Evolutionary conservation across 139 green algal species (phyloP).

Genomic region (Bryopsis sp.): DNA sequence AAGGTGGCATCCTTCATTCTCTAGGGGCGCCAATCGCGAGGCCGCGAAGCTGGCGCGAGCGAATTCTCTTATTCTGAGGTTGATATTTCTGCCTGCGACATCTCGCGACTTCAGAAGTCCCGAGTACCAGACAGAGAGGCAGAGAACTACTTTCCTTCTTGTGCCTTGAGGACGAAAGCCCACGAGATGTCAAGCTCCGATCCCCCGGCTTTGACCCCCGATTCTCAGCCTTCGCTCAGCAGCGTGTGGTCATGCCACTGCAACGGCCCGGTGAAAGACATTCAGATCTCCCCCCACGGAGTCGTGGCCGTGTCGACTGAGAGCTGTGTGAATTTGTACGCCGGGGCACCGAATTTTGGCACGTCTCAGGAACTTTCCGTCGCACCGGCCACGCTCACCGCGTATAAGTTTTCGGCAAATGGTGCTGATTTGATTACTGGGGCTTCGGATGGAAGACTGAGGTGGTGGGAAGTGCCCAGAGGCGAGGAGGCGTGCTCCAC

Average conservation of each 20-base stretch:
- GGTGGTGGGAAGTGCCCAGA: conserved; percentile 40
- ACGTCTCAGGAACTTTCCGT: conserved; percentile 24
- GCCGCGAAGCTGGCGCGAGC: no score
- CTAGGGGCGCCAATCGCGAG: no score
- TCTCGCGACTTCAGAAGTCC: no score
- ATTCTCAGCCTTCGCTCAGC: conserved; percentile 21
- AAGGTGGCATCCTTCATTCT: no score
- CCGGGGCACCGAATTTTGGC: conserved; percentile 14
- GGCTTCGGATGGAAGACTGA: conserved; percentile 34
- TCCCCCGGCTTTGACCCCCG: no score
- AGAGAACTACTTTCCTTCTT: no score
- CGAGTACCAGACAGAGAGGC: no score
- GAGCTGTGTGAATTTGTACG: conserved; percentile 18
- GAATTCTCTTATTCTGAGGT: no score
- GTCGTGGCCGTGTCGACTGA: conserved; percentile 25
- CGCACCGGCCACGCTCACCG: conserved; percentile 25
- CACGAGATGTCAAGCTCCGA: no score
- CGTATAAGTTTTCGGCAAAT: conserved; percentile 21
- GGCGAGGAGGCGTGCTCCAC: conserved; percentile 32
- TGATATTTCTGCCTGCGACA: no score
- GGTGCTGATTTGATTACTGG: conserved; percentile 31
- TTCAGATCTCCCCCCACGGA: conserved; percentile 24
- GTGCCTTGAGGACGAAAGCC: no score
- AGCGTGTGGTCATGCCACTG: conserved; percentile 18
- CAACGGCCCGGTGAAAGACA: conserved; percentile 17